Conservation (phyloP, 1,139 yeast genomes). For the Yamadazyma friedrichii region DNA sequence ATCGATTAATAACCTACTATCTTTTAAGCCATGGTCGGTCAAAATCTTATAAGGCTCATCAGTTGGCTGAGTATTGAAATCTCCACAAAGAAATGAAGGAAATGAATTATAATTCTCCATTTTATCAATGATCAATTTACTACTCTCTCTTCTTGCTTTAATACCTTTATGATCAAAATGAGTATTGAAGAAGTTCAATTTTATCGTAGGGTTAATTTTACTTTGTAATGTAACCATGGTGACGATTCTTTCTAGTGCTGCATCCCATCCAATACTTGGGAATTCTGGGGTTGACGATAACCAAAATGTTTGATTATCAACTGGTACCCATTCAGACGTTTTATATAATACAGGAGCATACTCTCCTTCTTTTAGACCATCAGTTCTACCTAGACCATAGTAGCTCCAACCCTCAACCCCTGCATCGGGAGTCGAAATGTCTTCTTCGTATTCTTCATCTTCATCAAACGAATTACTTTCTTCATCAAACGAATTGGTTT, state of each 20-base stretch:
- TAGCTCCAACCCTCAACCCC: constrained; percentile 27
- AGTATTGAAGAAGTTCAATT: constrained; percentile 50
- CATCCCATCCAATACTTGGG: constrained; percentile 53
- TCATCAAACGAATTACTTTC: constrained; percentile 2
- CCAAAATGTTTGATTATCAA: constrained; percentile 34
- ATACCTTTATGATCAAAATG: constrained; percentile 58
- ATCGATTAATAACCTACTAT: constrained; percentile 26
- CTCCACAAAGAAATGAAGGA: constrained; percentile 48
- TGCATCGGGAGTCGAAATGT: constrained; percentile 14
- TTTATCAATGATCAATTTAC: constrained; percentile 43
- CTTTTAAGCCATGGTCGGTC: constrained; percentile 32
- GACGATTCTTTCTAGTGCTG: constrained; percentile 48
- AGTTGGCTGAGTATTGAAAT: constrained; percentile 54
- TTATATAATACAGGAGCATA: constrained; percentile 34
- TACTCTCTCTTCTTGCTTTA: constrained; percentile 46
- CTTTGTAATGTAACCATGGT: constrained; percentile 43
- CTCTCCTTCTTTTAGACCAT: constrained; percentile 32
- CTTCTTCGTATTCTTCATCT: constrained; percentile 18
- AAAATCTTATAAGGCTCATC: constrained; percentile 50
- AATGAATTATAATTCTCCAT: constrained; percentile 37
- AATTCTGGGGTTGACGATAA: constrained; percentile 30
- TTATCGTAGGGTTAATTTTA: constrained; percentile 23
- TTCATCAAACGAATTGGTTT: constrained; percentile 1
- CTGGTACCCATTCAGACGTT: constrained; percentile 28
- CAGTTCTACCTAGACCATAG: constrained; percentile 37